A percentile compares a stretch with the other conserved stretches of the same genome.
Conservation (phyloP, 257 asterid genomes). For the Ajuga chamaepitys region DNA sequence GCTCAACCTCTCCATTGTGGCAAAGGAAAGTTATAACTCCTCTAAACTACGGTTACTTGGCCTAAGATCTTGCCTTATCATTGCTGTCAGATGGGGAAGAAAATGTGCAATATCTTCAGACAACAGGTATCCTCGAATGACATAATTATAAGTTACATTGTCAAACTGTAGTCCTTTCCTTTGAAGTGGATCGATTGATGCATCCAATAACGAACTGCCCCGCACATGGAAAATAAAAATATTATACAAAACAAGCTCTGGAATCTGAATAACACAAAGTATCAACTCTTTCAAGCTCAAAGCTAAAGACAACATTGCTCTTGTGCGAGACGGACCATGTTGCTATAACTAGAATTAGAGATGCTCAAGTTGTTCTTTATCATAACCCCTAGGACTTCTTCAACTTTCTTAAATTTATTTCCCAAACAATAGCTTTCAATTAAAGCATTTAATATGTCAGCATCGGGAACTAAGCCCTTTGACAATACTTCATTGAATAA, state of each 20-base stretch:
- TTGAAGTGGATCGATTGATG: slow-evolving; percentile 27
- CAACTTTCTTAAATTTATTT: slow-evolving; percentile 30
- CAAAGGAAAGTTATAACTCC: slow-evolving; percentile 40
- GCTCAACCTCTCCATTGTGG: slow-evolving; percentile 28
- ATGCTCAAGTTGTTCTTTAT: slow-evolving; percentile 40
- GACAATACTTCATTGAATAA: slow-evolving; percentile 34
- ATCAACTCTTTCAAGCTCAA: slow-evolving; percentile 42
- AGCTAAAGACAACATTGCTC: slow-evolving; percentile 36
- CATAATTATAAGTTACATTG: slow-evolving; percentile 40
- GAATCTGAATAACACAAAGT: slow-evolving; percentile 30
- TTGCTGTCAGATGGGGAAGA: slow-evolving; percentile 33
- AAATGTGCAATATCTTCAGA: slow-evolving; percentile 33
- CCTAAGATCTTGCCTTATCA: slow-evolving; percentile 44
- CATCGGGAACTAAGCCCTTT: slow-evolving; percentile 24
- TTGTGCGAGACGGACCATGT: slow-evolving; percentile 25
- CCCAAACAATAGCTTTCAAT: slow-evolving; percentile 39
- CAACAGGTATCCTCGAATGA: slow-evolving; percentile 40
- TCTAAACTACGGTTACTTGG: slow-evolving; percentile 63
- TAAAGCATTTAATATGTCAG: slow-evolving; percentile 31
- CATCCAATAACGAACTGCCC: slow-evolving; percentile 24
- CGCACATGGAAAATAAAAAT: slow-evolving; percentile 44
- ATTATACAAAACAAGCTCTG: slow-evolving; percentile 36
- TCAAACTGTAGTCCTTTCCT: slow-evolving; percentile 43
- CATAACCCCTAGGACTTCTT: slow-evolving; percentile 45
- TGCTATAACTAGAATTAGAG: slow-evolving; percentile 49